Conservation (phyloP, 768 basidiomycete genomes). For the Lepiota venenata region DNA sequence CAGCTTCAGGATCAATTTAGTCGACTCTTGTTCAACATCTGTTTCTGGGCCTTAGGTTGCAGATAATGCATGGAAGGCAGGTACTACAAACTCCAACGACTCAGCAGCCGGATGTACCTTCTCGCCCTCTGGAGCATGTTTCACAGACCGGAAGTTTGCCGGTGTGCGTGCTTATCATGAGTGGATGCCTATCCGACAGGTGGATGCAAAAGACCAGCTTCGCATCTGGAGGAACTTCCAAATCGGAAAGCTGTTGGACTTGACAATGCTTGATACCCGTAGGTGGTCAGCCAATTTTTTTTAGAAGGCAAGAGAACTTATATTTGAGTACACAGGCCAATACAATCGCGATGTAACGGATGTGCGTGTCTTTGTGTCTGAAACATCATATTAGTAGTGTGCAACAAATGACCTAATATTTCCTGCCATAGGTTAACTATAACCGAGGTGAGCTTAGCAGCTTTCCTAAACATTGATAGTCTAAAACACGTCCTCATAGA, state of each 20-base stretch:
- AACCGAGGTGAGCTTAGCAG: conserved; percentile 40
- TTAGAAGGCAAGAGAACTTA: not conserved
- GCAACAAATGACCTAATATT: not conserved
- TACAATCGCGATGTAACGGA: conserved; percentile 60
- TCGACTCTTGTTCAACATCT: not conserved
- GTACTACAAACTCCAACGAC: conserved; percentile 54
- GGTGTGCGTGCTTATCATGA: conserved; percentile 59
- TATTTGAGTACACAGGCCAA: conserved; percentile 28
- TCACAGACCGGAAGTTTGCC: conserved; percentile 56
- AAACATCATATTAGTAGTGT: not conserved
- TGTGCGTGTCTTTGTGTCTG: conserved; percentile 24
- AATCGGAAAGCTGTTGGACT: conserved; percentile 57
- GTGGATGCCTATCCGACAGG: conserved; percentile 62
- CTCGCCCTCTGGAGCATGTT: conserved; percentile 51
- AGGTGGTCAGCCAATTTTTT: conserved; percentile 10
- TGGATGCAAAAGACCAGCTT: conserved; percentile 49
- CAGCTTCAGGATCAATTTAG: conserved; percentile 1
- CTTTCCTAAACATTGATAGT: not conserved
- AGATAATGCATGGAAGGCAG: conserved; percentile 56
- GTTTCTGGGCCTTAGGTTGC: conserved; percentile 33
- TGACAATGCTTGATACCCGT: conserved; percentile 64
- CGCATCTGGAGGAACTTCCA: conserved; percentile 64
- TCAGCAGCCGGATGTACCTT: conserved; percentile 45
- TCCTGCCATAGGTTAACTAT: conserved; percentile 36
- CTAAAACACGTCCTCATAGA: conserved; percentile 5